phyloP scores from a whole-genome alignment of 331 rosid genomes.

The Malus hybrid region DNA sequence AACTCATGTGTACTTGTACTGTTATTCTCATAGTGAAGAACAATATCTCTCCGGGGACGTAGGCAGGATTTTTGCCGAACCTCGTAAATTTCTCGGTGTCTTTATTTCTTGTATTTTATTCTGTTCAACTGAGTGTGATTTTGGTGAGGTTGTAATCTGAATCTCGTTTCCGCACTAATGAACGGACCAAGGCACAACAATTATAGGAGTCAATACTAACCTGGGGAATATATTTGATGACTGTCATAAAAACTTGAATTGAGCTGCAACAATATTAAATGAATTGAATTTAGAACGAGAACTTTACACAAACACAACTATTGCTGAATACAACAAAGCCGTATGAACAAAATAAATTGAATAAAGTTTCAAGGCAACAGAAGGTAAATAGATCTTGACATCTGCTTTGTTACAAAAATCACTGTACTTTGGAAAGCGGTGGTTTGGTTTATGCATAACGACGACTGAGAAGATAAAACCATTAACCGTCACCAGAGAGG shows the following conservation, averaged over 20 bases:
- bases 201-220: slow-evolving; percentile 24
- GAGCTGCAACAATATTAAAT: slow-evolving; percentile 42
- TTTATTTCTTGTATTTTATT: too few relatives aligned
- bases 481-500: not conserved
- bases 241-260: slow-evolving; percentile 69
- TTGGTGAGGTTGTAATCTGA: too few relatives aligned
- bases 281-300: slow-evolving; percentile 21
- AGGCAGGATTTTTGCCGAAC: too few relatives aligned
- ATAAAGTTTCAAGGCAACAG: not conserved
- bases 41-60: too few relatives aligned
- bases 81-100: too few relatives aligned
- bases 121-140: too few relatives aligned
- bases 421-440: not conserved
- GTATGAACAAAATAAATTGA: not conserved
- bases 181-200: too few relatives aligned
- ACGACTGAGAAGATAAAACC: not conserved
- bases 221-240: slow-evolving; percentile 78
- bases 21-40: too few relatives aligned
- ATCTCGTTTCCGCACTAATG: too few relatives aligned
- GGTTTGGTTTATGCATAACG: not conserved
- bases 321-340: not conserved
- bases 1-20: too few relatives aligned
- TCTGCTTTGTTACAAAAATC: not conserved
- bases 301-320: not conserved
- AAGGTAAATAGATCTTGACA: not conserved